These are phyloP conservation scores for Athelia sp. DNA, from an alignment of 1,284 basidiomycete genomes.

Conservation along the genomic window DNA sequence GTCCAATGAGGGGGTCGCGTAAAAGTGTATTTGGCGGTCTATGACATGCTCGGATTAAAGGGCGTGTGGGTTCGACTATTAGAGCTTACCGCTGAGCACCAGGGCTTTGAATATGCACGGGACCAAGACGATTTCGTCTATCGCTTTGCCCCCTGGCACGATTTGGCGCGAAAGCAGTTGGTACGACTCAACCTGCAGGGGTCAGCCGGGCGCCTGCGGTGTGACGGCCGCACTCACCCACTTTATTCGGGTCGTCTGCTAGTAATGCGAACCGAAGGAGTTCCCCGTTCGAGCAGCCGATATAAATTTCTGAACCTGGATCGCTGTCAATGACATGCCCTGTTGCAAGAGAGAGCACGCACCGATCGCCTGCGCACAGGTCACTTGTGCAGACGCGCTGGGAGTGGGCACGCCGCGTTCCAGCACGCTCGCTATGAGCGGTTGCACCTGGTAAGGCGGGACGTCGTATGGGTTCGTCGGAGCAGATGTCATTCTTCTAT, in stretches of 20 bases:
- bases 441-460: constrained; percentile 36
- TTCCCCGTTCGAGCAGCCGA: constrained; percentile 70
- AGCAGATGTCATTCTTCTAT: constrained; percentile 25
- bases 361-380: constrained; percentile 33
- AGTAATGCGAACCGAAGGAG: constrained; percentile 64
- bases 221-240: constrained; percentile 22
- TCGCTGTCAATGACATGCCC: constrained; percentile 1
- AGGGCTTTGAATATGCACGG: constrained; percentile 70
- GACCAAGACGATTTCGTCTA: constrained; percentile 75
- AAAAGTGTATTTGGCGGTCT: constrained; percentile 81
- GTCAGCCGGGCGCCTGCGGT: constrained; percentile 1
- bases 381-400: constrained; percentile 18
- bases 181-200: constrained; percentile 57
- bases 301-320: constrained; percentile 66
- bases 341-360: constrained; percentile 8
- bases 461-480: constrained; percentile 29
- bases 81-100: constrained; percentile 60
- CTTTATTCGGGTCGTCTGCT: constrained; percentile 45
- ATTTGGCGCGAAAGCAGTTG: constrained; percentile 62
- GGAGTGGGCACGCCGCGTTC: constrained; percentile 13
- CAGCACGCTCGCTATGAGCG: constrained; percentile 26
- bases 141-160: constrained; percentile 54
- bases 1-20: constrained; percentile 75
- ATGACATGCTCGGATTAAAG: neutral
- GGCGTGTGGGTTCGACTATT: constrained; percentile 5